Evolutionary conservation across 495 filamentous ascomycete species (phyloP).

Genomic region (Penicillium silybi): DNA sequence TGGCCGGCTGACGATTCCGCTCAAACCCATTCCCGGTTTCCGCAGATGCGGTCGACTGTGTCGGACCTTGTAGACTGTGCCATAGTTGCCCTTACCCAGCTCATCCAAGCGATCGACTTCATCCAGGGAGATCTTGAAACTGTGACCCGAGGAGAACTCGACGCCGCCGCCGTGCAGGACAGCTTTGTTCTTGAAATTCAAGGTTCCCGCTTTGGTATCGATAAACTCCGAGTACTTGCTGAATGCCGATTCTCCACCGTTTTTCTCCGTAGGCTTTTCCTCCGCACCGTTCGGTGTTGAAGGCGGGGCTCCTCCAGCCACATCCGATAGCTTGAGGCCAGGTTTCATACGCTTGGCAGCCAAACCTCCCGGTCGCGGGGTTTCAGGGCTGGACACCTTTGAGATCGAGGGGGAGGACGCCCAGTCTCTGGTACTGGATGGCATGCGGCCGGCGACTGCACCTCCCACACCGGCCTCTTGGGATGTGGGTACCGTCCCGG

Average conservation of each 20-base stretch:
- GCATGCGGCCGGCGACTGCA: slow-evolving; percentile 36
- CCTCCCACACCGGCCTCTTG: slow-evolving; percentile 25
- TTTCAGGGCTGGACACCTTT: slow-evolving; percentile 22
- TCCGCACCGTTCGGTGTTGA: slow-evolving; percentile 15
- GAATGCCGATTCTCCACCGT: slow-evolving; percentile 59
- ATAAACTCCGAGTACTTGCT: slow-evolving; percentile 91
- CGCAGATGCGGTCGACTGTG: slow-evolving; percentile 77
- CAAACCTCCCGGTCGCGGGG: slow-evolving; percentile 48
- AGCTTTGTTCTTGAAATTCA: slow-evolving; percentile 93
- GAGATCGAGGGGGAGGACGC: slow-evolving; percentile 47
- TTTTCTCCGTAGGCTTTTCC: slow-evolving; percentile 15
- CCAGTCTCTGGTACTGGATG: slow-evolving; percentile 42
- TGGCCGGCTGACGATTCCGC: slow-evolving; percentile 52
- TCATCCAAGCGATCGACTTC: slow-evolving; percentile 95
- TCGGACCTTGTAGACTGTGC: slow-evolving; percentile 93
- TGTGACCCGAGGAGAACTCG: slow-evolving; percentile 83
- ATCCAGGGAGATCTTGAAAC: slow-evolving; percentile 91
- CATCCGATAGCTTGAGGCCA: slow-evolving; percentile 50
- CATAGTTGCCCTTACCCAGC: slow-evolving; percentile 96
- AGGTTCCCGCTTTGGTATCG: slow-evolving; percentile 82
- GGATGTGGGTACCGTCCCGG: slow-evolving; percentile 31
- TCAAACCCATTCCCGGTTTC: slow-evolving; percentile 72
- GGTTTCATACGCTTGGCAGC: slow-evolving; percentile 51
- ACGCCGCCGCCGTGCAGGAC: slow-evolving; percentile 83
- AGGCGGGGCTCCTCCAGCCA: slow-evolving; percentile 30